Base-by-base conservation (phyloP, 1,284 basidiomycete genomes). In the Hypsizygus ulmarius region DNA sequence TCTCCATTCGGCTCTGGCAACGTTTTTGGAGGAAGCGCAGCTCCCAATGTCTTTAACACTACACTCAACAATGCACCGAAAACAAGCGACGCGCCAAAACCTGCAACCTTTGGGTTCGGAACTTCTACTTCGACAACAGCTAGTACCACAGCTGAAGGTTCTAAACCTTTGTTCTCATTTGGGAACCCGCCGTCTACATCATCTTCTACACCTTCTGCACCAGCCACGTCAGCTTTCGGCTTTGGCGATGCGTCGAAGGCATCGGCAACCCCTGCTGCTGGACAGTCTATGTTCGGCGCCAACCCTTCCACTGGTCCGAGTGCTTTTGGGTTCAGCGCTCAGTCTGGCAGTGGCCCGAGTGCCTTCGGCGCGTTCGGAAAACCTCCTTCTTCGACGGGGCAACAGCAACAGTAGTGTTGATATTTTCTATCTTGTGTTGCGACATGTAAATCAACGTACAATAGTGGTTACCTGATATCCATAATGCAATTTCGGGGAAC, bases 371-470 rank as follows among this genome's bases (percentile, higher is more conserved):
- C 38, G 16, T 61, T 61, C 52, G 51, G 54, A 5, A 56, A 56
- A 46, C 39, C 64, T 61, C 46, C 53, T 51, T 29, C 41, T 52
- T 33, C 53, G 45, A 40, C 66, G 56, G 53, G 67, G 57, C 64
- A 69, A 50, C 65, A 71, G 36, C 58, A 60, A 54, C 53, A 57
- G 45, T 55, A 53, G 52, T 46, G 10, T 35, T 12, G 50, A 27
- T 27, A 44, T 43, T 46, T 55, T 49, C 19, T 47, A 30, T 48
- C 39, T 49, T 28, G 32, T 34, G 30, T 40, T 43, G 14, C 21
- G 30, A 25, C 40, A 50, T 59, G 52, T 57, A 54, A 56, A 55
- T 28, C 50, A 60, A 49, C 50, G 42, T 56, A 57, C 48, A 47
- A 37, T 57, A 53, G 45, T 52, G n/a, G 37, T 45, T 40, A 30